Evolutionary conservation across 805 yeast species (phyloP), one percentile per base, ranked within the genome.

Genomic region (Babjeviella inositovora): DNA sequence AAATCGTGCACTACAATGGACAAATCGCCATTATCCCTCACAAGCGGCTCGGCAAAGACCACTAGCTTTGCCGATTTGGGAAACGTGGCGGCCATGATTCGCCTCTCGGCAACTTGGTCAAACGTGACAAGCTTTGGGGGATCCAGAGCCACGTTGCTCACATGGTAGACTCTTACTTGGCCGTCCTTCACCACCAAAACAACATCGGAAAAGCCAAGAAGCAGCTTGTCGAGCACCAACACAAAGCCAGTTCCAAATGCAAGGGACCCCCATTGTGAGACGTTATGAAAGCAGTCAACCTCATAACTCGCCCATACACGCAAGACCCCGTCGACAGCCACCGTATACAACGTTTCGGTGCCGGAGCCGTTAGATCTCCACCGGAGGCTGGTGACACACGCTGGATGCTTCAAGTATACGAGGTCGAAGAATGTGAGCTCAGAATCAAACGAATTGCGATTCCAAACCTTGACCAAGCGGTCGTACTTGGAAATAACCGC

Each of bases 381-480:
- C 26, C 71, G 53, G 18, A 73, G 40, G 16, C 53, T 51, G 0
- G 70, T 55, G 1, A 84, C 67, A 25, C 57, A 57, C 1, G 57
- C 38, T 2, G 73, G 69, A 38, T 79, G 92, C n/a, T 66, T 58
- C 12, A 82, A 46, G 34, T 76, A 72, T 0, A 68, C 50, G 30
- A 81, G 49, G 34, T 76, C 90, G 40, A 81, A 82, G 14, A 59
- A 57, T 5, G 72, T 58, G 18, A 68, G 60, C 17, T 65, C 69
- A 14, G 62, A 59, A 16, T 76, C 82, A 37, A 70, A 79, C 6
- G 75, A 62, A 6, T 70, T 55, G 23, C 95, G 52, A 25, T 70
- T 58, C 93, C 94, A 85, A 2, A 81, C 54, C 38, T 80, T 81
- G 14, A 80, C 70, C 8, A 76, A 50, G 17, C 56, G 54, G 41